Percentiles rank a stretch among this genome's conserved stretches.
These are phyloP conservation scores for Fusarium chlamydosporum DNA, from an alignment of 2,329 filamentous ascomycete species.

Conservation along the genomic window DNA sequence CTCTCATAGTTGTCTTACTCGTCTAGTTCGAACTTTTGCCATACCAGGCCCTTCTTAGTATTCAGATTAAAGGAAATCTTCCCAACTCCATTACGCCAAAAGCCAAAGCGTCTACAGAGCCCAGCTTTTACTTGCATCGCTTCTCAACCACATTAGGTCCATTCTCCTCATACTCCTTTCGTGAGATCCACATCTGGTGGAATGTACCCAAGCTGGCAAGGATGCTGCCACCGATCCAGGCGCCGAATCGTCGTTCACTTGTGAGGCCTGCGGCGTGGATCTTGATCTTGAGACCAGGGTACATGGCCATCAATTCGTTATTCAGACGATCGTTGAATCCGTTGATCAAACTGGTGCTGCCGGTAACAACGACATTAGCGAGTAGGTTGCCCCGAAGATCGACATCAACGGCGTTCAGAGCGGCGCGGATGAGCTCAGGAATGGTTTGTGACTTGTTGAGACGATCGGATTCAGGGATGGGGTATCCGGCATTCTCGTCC, in stretches of 20 bases:
- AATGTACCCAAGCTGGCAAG: constrained; percentile 95
- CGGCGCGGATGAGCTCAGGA: constrained; percentile 82
- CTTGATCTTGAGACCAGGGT: constrained; percentile 87
- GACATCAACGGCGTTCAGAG: constrained; percentile 85
- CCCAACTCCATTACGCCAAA: constrained; percentile 56
- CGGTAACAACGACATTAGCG: constrained; percentile 92
- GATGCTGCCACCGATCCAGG: constrained; percentile 97
- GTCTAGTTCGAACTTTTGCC: constrained; percentile 50
- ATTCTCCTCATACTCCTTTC: constrained; percentile 98
- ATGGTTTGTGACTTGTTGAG: constrained; percentile 82
- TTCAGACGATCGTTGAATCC: constrained; percentile 94
- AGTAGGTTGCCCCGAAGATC: constrained; percentile 88
- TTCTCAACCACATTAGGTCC: constrained; percentile 93
- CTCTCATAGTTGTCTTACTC: constrained; percentile 20
- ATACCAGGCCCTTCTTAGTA: constrained; percentile 42
- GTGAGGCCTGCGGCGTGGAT: constrained; percentile 89
- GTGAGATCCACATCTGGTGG: constrained; percentile 99
- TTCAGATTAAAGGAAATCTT: constrained; percentile 48
- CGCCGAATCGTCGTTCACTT: constrained; percentile 89
- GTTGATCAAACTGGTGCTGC: constrained; percentile 87
- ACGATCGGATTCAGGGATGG: constrained; percentile 60
- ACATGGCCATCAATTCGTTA: constrained; percentile 83
- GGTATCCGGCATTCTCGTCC: constrained; percentile 83
- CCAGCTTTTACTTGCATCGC: constrained; percentile 80
- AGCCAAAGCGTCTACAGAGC: constrained; percentile 36